Evolutionary conservation across 225 moss, liverwort and hornwort genomes (phyloP), one percentile per base, ranked within the genome.

Genomic region (Polytrichum formosum): DNA sequence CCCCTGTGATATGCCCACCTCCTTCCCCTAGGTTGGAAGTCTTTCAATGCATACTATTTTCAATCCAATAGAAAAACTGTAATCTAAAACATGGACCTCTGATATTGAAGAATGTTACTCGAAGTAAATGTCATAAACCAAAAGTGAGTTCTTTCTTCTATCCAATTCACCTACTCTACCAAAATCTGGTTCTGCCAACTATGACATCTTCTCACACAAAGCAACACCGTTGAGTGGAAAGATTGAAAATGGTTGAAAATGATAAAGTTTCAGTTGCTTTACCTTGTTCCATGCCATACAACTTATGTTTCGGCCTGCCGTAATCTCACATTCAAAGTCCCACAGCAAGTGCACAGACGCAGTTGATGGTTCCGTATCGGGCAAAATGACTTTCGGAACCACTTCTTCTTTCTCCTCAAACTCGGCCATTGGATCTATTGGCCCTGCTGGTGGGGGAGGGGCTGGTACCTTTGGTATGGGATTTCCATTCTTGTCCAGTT

Each of bases 271-370:
- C 6, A 33, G 26, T 53, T 37, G 10, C 55, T 20, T 70, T 74
- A 92, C 91, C 86, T 92, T 91, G 60, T 97, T 97, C 97, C 94
- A 97, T 18, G 89, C 80, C 97, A 90, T 92, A 79, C 92, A 91
- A 75, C 97, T 94, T 35, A 97, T 80, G 13, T 94, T 97, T 74
- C 90, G 91, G 67, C 84, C 91, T 54, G 77, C 72, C 5, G 89
- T 92, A 37, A 88, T 68, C 64, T 91, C 88, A 54, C 91, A 92
- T 16, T 83, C 78, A 37, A 92, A 97, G 70, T 88, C 69, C 97
- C 94, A 97, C 6, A 97, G 75, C 77, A 84, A 71, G 58, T 87
- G 82, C 75, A 94, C 70, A 53, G 80, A 80, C 26, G 86, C 89
- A 53, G 82, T 80, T 19, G 93, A 92, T 18, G 87, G 79, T 66